Conservation (phyloP, 1,139 yeast species). For the Protomyces macrosporus region DNA sequence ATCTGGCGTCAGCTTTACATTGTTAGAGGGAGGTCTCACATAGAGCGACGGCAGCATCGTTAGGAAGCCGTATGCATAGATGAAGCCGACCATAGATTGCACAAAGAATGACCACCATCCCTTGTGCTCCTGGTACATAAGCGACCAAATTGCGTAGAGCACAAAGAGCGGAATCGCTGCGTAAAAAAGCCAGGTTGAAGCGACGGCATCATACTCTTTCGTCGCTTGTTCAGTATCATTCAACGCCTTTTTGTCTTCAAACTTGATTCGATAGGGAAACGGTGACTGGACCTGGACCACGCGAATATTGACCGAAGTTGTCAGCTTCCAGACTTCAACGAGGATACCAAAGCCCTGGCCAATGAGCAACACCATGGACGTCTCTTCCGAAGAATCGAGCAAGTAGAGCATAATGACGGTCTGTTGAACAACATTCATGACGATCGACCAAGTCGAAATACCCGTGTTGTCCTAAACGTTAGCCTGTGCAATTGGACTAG, state of each 20-base stretch:
- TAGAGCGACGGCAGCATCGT: constrained; percentile 43
- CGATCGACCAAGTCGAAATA: constrained; percentile 41
- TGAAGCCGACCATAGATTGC: constrained; percentile 43
- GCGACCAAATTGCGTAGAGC: constrained; percentile 41
- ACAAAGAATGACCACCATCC: constrained; percentile 45
- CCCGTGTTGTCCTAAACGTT: constrained; percentile 44
- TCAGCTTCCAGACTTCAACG: constrained; percentile 45
- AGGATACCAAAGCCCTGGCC: constrained; percentile 43
- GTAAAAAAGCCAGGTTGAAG: constrained; percentile 42
- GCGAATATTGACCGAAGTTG: constrained; percentile 40
- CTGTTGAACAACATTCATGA: constrained; percentile 45
- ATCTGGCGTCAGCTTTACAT: constrained; percentile 30
- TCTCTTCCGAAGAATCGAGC: constrained; percentile 42
- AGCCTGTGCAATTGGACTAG: constrained; percentile 39
- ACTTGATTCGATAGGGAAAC: constrained; percentile 33
- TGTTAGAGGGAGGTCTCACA: background rate
- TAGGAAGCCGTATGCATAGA: constrained; percentile 44
- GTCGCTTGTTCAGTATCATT: constrained; percentile 42
- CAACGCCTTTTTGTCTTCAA: constrained; percentile 40
- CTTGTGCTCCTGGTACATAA: constrained; percentile 42
- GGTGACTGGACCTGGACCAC: constrained; percentile 30
- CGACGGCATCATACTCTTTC: constrained; percentile 42
- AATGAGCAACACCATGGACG: constrained; percentile 41
- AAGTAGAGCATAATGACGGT: constrained; percentile 41
- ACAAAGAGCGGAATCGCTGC: constrained; percentile 41